A percentile compares a stretch with the other conserved stretches of the same genome.
Conservation (phyloP, 805 yeast genomes). For the Lipomyces chichibuensis region DNA sequence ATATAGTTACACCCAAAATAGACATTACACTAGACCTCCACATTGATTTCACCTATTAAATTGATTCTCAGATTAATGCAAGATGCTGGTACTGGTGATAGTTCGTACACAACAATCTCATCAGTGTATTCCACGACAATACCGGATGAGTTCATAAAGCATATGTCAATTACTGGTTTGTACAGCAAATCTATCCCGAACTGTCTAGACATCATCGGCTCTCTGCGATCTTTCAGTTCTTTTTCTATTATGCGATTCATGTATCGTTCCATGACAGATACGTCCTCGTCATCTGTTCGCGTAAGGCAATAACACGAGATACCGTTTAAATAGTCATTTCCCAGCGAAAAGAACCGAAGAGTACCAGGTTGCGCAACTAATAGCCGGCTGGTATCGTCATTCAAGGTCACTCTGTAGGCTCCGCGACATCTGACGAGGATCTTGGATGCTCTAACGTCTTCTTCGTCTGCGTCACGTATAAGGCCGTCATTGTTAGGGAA, state of each 20-base stretch:
- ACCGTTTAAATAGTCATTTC: neutral
- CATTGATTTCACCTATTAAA: neutral
- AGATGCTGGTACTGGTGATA: neutral
- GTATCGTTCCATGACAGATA: neutral
- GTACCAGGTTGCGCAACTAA: constrained; percentile 7
- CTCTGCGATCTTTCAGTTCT: constrained; percentile 14
- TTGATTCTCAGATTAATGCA: neutral
- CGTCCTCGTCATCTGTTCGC: neutral
- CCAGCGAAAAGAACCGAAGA: constrained; percentile 20
- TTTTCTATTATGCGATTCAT: constrained; percentile 13
- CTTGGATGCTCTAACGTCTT: constrained; percentile 22
- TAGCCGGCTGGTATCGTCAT: constrained; percentile 18
- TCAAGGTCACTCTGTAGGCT: constrained; percentile 3
- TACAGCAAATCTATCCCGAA: constrained; percentile 9
- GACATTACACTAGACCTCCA: neutral
- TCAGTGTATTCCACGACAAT: constrained; percentile 22
- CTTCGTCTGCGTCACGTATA: constrained; percentile 20
- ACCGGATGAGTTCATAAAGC: constrained; percentile 11
- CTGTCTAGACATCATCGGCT: constrained; percentile 15
- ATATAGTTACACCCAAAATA: neutral
- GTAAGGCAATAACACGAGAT: neutral
- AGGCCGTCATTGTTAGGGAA: constrained; percentile 1
- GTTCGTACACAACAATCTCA: constrained; percentile 13
- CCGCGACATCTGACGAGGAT: constrained; percentile 4
- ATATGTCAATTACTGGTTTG: constrained; percentile 9